Evolutionary conservation across 208 protist species (phyloP).

Genomic region (Spongospora subterranea): DNA sequence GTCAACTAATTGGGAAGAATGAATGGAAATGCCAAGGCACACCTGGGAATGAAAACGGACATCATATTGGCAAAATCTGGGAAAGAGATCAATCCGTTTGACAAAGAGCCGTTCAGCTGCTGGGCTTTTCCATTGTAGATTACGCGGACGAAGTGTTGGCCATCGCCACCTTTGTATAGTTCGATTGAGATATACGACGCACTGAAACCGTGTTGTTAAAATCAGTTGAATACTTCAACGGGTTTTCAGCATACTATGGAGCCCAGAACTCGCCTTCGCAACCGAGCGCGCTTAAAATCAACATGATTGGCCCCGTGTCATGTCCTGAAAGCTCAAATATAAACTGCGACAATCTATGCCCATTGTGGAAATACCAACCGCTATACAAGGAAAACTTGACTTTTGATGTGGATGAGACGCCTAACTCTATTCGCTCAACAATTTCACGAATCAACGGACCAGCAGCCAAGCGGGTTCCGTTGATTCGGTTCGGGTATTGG

Average conservation of each 20-base stretch:
- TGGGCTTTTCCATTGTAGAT: slow-evolving; percentile 25
- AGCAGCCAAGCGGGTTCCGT: background rate
- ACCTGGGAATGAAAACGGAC: background rate
- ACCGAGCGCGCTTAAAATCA: slow-evolving; percentile 19
- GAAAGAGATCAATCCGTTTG: background rate
- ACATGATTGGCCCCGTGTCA: slow-evolving; percentile 53
- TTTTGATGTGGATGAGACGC: background rate
- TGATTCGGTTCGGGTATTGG: background rate
- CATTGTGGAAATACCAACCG: no score
- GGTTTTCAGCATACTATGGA: background rate
- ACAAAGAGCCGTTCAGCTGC: background rate
- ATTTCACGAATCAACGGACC: slow-evolving; percentile 32
- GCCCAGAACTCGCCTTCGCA: background rate
- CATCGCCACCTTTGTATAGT: background rate
- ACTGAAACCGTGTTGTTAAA: background rate
- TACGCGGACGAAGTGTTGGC: background rate
- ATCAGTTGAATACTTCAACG: background rate
- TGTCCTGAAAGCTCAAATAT: no score
- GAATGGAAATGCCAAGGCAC: background rate
- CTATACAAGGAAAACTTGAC: background rate
- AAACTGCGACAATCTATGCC: no score
- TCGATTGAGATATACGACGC: slow-evolving; percentile 27
- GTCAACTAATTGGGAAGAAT: background rate
- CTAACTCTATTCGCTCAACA: background rate
- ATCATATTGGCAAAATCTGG: background rate